Percentiles rank a stretch among this genome's conserved stretches.
Conservation (phyloP, 2,329 filamentous ascomycete genomes). For the Verticillium tricorpus region DNA sequence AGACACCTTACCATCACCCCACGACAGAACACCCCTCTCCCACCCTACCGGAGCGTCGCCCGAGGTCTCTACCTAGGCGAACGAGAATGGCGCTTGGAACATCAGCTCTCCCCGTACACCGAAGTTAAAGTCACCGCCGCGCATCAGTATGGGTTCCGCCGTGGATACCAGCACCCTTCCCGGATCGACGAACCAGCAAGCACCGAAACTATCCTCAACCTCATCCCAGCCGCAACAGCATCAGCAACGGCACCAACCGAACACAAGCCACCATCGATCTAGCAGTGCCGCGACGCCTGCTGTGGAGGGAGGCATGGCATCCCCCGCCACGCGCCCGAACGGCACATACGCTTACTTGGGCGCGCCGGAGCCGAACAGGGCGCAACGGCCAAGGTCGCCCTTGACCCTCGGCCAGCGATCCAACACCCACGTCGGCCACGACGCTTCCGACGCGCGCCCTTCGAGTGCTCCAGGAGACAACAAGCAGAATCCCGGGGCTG, state of each 20-base stretch:
- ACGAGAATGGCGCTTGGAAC: not conserved
- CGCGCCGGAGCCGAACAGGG: not conserved
- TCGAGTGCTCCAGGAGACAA: slow-evolving; percentile 41
- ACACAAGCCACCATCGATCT: not conserved
- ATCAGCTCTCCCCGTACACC: not conserved
- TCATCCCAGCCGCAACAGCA: not conserved
- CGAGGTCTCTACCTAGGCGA: not conserved
- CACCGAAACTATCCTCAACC: not conserved
- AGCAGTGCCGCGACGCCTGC: not conserved
- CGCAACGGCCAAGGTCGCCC: not conserved
- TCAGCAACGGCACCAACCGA: not conserved
- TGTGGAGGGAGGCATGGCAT: not conserved
- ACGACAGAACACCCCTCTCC: not conserved
- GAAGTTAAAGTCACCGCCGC: not conserved
- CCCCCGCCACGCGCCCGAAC: not conserved
- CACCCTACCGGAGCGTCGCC: not conserved
- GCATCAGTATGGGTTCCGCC: not conserved
- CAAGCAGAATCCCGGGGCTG: slow-evolving; percentile 17
- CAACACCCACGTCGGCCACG: slow-evolving; percentile 10
- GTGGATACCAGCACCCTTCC: not conserved
- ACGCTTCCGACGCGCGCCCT: slow-evolving; percentile 29
- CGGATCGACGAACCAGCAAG: not conserved
- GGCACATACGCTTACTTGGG: not conserved
- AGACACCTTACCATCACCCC: not conserved
- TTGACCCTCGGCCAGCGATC: slow-evolving; percentile 8